These are phyloP conservation scores for Tetrahymena borealis DNA, from an alignment of 73 alveolate genomes.

Conservation along the genomic window DNA sequence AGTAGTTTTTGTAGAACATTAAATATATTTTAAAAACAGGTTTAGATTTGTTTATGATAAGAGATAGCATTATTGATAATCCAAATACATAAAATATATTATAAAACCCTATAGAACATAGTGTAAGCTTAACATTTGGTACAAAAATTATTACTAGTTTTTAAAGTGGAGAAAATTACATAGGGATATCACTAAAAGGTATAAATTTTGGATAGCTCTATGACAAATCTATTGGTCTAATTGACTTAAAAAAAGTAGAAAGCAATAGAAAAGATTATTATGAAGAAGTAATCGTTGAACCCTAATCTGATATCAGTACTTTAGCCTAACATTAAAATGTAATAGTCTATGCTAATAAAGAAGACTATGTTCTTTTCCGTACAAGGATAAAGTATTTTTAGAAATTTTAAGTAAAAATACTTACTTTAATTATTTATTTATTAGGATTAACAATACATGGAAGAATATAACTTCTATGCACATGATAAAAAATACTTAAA, in stretches of 20 bases:
- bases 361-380: neutral
- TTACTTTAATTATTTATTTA: neutral
- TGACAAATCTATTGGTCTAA: neutral
- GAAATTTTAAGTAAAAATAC: neutral
- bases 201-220: neutral
- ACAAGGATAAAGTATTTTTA: neutral
- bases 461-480: neutral
- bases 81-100: neutral
- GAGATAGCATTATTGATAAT: neutral
- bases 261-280: neutral
- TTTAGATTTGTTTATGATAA: neutral
- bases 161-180: neutral
- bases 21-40: too few species aligned
- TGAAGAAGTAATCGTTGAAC: neutral
- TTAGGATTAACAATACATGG: neutral
- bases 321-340: neutral
- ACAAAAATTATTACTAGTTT: neutral
- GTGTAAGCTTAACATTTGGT: neutral
- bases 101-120: neutral
- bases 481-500: neutral
- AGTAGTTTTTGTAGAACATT: too few species aligned
- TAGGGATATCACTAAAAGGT: neutral
- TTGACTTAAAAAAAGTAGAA: neutral
- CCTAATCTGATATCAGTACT: neutral
- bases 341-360: neutral